phyloP scores from a whole-genome alignment of 345 rosid species.

The Pistacia integerrima region DNA sequence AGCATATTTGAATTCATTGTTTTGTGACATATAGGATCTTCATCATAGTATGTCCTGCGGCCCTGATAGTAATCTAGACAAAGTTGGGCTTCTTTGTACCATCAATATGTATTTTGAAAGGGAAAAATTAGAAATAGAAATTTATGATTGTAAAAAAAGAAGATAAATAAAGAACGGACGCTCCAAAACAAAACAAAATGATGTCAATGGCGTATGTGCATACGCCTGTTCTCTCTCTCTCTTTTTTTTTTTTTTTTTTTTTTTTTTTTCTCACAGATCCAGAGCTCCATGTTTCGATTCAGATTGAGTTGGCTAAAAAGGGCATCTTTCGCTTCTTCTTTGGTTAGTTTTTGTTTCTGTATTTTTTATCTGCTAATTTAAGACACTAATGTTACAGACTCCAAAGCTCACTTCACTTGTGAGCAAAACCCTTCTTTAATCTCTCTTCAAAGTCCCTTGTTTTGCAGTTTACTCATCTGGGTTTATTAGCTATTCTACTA shows the following conservation, averaged over 20 bases:
- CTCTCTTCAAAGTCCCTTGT: conserved; percentile 13
- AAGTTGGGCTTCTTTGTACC: not conserved
- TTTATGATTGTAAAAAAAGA: not conserved
- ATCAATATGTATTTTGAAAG: not conserved
- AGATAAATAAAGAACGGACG: too few relatives aligned
- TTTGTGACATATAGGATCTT: not conserved
- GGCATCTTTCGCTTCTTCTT: not conserved
- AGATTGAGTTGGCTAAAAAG: too few relatives aligned
- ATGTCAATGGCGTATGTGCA: too few relatives aligned
- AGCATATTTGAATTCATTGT: not conserved
- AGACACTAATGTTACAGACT: conserved; percentile 44
- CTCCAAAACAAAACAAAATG: too few relatives aligned
- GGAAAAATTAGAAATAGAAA: not conserved
- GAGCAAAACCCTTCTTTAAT: conserved; percentile 35
- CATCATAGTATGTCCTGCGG: not conserved
- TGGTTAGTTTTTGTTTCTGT: not conserved
- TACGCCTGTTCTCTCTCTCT: too few relatives aligned
- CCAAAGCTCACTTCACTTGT: conserved; percentile 32
- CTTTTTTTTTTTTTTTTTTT: too few relatives aligned
- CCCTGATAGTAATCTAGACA: not conserved
- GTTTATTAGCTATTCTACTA: conserved; percentile 11
- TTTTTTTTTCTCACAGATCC: too few relatives aligned
- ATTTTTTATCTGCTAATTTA: not conserved
- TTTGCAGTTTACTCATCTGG: conserved; percentile 24
- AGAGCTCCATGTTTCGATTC: too few relatives aligned